Evolutionary conservation across 139 green algal species (phyloP).

Genomic region (Mesotaenium endlicherianum): DNA sequence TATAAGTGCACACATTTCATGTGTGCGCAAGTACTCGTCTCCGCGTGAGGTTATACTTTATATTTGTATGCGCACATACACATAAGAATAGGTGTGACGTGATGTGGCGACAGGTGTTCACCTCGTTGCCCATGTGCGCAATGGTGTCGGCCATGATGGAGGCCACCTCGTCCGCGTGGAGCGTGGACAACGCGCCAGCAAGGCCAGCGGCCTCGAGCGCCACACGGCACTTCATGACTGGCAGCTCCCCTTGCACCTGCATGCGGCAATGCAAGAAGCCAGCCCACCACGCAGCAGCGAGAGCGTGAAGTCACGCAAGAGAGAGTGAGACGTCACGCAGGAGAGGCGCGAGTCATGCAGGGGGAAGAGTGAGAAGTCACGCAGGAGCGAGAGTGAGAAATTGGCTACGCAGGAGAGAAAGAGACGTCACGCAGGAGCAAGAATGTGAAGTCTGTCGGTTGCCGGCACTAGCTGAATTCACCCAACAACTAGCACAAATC

Average conservation of each 20-base stretch:
- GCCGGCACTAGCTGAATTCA: no score
- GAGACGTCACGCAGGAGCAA: no score
- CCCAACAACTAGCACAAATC: no score
- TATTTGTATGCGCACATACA: no score
- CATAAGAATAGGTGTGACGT: no score
- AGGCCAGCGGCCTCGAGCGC: slow-evolving; percentile 16
- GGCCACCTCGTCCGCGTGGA: neutral
- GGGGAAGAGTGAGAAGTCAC: neutral
- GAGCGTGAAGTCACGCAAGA: neutral
- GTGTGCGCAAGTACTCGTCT: no score
- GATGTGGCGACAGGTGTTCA: no score
- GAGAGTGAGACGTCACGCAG: neutral
- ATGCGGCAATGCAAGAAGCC: neutral
- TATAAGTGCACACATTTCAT: no score
- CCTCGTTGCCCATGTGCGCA: slow-evolving; percentile 29
- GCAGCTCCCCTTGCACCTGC: slow-evolving; percentile 15
- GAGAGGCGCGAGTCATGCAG: neutral
- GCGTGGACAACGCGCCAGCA: neutral
- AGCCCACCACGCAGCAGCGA: neutral
- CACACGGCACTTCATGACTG: neutral
- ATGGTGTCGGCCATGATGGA: slow-evolving; percentile 28
- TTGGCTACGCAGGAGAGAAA: no score
- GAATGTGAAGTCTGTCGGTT: no score
- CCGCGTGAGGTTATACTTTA: no score
- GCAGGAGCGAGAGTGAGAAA: neutral